phyloP scores from a whole-genome alignment of 768 basidiomycete genomes.

The Lactifluus volemus region DNA sequence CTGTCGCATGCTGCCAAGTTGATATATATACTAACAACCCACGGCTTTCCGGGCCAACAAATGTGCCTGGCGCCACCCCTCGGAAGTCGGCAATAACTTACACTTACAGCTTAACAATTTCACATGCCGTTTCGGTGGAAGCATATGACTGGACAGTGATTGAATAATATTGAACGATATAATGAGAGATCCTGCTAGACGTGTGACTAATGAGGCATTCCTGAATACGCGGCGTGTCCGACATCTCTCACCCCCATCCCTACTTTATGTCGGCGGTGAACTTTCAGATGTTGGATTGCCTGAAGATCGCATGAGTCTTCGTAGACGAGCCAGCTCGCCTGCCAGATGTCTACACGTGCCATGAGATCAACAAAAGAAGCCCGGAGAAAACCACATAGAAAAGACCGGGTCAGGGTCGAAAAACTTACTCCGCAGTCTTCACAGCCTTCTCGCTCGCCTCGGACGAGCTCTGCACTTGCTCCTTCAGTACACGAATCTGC shows the following conservation, averaged over 20 bases:
- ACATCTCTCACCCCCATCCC: too few species aligned
- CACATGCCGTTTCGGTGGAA: too few species aligned
- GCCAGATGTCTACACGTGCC: slow-evolving; percentile 40
- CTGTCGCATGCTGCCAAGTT: too few species aligned
- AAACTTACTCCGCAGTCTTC: slow-evolving; percentile 53
- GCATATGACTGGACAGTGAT: neutral
- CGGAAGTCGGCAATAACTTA: neutral
- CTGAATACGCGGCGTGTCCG: neutral
- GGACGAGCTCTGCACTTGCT: slow-evolving; percentile 43
- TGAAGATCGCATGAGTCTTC: slow-evolving; percentile 62
- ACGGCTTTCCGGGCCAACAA: too few species aligned
- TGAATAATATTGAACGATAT: slow-evolving; percentile 4
- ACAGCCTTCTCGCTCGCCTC: slow-evolving; percentile 48
- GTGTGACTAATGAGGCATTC: slow-evolving; percentile 13
- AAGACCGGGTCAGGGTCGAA: too few species aligned
- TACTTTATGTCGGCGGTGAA: slow-evolving; percentile 9
- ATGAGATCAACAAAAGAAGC: slow-evolving; percentile 5
- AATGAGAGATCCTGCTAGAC: slow-evolving; percentile 13
- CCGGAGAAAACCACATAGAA: too few species aligned
- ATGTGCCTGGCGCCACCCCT: too few species aligned
- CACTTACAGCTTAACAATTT: too few species aligned
- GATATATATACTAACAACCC: too few species aligned
- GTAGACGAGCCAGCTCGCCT: slow-evolving; percentile 56
- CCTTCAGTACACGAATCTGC: slow-evolving; percentile 47
- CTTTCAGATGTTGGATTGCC: slow-evolving; percentile 20